These are phyloP conservation scores for Fusarium sp. DNA, from an alignment of 2,329 filamentous ascomycete genomes.

Conservation along the genomic window DNA sequence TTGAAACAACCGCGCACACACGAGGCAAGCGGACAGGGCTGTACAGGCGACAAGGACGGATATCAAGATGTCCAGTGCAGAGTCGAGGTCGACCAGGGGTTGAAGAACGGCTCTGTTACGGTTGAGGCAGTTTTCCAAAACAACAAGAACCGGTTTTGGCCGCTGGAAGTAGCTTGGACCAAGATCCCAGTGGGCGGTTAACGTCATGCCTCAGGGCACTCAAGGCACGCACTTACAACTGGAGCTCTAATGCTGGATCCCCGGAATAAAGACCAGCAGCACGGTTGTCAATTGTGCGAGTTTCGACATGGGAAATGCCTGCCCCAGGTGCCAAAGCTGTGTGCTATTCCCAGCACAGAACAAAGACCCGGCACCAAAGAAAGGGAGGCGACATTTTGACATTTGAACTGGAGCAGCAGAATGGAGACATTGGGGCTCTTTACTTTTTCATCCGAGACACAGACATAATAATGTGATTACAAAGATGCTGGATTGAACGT, in stretches of 20 bases:
- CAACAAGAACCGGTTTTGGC: slow-evolving; percentile 38
- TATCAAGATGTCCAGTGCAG: slow-evolving; percentile 11
- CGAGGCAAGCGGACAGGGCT: slow-evolving; percentile 27
- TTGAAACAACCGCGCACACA: slow-evolving; percentile 33
- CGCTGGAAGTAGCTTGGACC: slow-evolving; percentile 15
- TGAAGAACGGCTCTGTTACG: slow-evolving; percentile 37
- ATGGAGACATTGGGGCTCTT: slow-evolving; percentile 24
- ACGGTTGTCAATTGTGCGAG: slow-evolving; percentile 22
- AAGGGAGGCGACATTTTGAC: slow-evolving; percentile 36
- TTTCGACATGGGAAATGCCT: slow-evolving; percentile 41
- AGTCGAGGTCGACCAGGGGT: slow-evolving; percentile 19
- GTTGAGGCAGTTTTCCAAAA: slow-evolving; percentile 35
- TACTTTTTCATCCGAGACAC: slow-evolving; percentile 23
- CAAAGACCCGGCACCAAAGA: slow-evolving; percentile 33
- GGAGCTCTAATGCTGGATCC: slow-evolving; percentile 22
- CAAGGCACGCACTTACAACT: slow-evolving; percentile 2
- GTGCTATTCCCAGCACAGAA: slow-evolving; percentile 41
- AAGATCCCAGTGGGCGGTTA: slow-evolving; percentile 23
- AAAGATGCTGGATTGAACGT: slow-evolving; percentile 9
- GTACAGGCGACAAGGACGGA: slow-evolving; percentile 21
- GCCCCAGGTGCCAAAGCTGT: slow-evolving; percentile 21
- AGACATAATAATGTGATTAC: slow-evolving; percentile 14
- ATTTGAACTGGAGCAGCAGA: slow-evolving; percentile 36
- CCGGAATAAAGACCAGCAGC: slow-evolving; percentile 23
- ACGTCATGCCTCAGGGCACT: slow-evolving; percentile 40